A percentile compares a stretch with the other conserved stretches of the same genome.
These are phyloP conservation scores for Trichosporon coremiiforme DNA, from an alignment of 1,284 basidiomycete genomes.

Conservation along the genomic window DNA sequence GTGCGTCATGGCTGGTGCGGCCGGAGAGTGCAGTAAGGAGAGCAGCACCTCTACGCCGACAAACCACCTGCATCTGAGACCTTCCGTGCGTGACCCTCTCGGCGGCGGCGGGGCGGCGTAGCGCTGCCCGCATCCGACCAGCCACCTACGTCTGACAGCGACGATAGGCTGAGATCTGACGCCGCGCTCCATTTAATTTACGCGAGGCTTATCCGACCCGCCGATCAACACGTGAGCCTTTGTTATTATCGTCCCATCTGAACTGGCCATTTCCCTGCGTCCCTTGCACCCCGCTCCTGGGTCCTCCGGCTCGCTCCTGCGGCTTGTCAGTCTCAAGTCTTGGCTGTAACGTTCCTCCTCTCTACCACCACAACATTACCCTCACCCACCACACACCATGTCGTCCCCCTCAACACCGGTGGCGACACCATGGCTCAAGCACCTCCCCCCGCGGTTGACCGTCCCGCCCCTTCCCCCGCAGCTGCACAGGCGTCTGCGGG, in stretches of 20 bases:
- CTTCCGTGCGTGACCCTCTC: background rate
- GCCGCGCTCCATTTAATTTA: background rate
- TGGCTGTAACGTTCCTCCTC: slow-evolving; percentile 6
- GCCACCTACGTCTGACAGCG: background rate
- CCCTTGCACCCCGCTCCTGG: background rate
- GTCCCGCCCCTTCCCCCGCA: slow-evolving; percentile 52
- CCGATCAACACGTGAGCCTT: slow-evolving; percentile 15
- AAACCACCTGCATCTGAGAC: background rate
- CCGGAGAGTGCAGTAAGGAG: too few species aligned
- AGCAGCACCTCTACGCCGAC: too few species aligned
- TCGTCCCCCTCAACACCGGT: slow-evolving; percentile 1
- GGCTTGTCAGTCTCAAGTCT: background rate
- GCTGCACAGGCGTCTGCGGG: slow-evolving; percentile 44
- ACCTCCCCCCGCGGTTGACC: slow-evolving; percentile 47
- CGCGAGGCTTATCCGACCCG: background rate
- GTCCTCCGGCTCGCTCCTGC: background rate
- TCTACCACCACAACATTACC: slow-evolving; percentile 13
- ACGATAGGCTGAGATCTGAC: background rate
- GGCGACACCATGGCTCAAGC: slow-evolving; percentile 23
- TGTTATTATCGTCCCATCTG: slow-evolving; percentile 13
- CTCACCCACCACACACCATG: slow-evolving; percentile 11
- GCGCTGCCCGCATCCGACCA: background rate
- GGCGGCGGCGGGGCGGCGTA: background rate
- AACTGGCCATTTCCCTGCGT: background rate
- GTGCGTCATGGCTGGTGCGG: too few species aligned